phyloP scores from a whole-genome alignment of 495 filamentous ascomycete genomes.

The Xanthoparmelia taractica region DNA sequence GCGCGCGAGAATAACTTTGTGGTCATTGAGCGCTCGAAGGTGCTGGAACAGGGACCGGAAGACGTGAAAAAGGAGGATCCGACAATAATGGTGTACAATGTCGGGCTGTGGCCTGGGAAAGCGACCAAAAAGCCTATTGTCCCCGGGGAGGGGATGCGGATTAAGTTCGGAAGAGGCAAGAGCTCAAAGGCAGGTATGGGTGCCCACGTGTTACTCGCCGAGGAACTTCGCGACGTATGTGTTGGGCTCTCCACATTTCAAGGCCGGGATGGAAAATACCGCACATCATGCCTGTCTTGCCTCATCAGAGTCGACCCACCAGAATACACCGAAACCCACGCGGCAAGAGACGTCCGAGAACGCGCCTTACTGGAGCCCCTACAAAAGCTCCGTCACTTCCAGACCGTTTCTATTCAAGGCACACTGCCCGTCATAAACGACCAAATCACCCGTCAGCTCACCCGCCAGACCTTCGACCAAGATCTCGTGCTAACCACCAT shows the following conservation, averaged over 20 bases:
- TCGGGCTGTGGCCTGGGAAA: slow-evolving; percentile 13
- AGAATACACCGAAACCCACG: not conserved
- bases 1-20: slow-evolving; percentile 8
- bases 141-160: slow-evolving; percentile 12
- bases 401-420: slow-evolving; percentile 3
- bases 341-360: slow-evolving; percentile 1
- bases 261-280: not conserved
- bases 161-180: not conserved
- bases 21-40: not conserved
- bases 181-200: not conserved
- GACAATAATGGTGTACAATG: slow-evolving; percentile 1
- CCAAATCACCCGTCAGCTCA: slow-evolving; percentile 5
- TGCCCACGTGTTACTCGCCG: slow-evolving; percentile 3
- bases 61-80: not conserved
- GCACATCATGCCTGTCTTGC: not conserved
- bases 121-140: slow-evolving; percentile 1
- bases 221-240: slow-evolving; percentile 9
- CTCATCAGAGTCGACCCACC: not conserved
- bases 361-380: not conserved
- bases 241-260: not conserved
- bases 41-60: not conserved
- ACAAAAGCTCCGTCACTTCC: slow-evolving; percentile 1
- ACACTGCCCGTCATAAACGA: not conserved
- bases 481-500: slow-evolving; percentile 2
- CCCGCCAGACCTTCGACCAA: not conserved